phyloP scores from a whole-genome alignment of 768 basidiomycete genomes.

The Lanmaoa pseudosensibilis region DNA sequence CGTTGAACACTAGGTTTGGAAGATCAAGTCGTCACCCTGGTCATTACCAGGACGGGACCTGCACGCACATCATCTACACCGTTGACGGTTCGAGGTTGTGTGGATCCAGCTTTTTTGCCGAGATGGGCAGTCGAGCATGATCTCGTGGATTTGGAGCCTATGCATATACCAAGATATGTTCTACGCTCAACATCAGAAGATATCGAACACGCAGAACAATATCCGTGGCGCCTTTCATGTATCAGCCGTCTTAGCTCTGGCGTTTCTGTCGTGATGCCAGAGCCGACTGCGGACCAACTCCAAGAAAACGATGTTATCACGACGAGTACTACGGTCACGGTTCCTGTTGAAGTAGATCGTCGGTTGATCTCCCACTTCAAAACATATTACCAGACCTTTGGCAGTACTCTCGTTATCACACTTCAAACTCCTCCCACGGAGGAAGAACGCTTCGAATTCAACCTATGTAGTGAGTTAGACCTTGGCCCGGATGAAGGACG shows the following conservation, averaged over 20 bases:
- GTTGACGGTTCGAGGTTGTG: background rate
- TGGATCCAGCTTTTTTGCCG: background rate
- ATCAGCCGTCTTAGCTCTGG: background rate
- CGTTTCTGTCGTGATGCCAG: background rate
- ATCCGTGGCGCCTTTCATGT: background rate
- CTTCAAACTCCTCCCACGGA: background rate
- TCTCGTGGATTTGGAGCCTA: background rate
- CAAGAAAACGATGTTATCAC: background rate
- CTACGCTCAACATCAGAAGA: background rate
- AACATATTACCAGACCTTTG: conserved; percentile 1
- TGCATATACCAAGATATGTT: background rate
- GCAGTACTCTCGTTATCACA: background rate
- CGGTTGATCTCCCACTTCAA: background rate
- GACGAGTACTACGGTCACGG: background rate
- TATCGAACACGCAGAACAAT: too few species aligned
- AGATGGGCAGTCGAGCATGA: background rate
- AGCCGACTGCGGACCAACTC: background rate
- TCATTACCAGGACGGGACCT: conserved; percentile 5
- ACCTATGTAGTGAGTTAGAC: too few species aligned
- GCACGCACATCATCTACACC: background rate
- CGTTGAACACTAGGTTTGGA: background rate
- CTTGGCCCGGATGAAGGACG: background rate
- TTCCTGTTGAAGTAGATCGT: background rate
- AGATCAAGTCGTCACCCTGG: background rate
- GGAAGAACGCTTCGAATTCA: background rate